Evolutionary conservation across 2,329 filamentous ascomycete species (phyloP).

Genomic region (Aspergillus amoenus): DNA sequence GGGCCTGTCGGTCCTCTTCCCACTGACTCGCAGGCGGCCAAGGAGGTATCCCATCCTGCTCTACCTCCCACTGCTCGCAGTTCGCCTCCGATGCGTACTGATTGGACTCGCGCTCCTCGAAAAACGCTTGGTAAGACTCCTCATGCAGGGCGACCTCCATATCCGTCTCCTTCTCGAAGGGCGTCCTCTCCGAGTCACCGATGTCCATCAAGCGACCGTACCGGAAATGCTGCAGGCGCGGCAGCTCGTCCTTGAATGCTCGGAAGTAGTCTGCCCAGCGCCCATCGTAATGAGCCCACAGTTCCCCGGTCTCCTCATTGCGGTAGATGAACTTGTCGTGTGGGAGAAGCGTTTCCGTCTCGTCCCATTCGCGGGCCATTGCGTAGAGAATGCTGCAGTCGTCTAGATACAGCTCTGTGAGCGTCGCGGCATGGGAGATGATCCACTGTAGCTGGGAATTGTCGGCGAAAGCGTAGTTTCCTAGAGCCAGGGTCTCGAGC

Average conservation of each 20-base stretch:
- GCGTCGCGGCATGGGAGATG: conserved; percentile 35
- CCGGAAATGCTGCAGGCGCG: neutral
- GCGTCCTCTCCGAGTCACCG: neutral
- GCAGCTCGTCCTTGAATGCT: neutral
- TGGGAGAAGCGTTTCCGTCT: neutral
- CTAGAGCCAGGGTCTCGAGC: conserved; percentile 42
- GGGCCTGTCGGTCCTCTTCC: conserved; percentile 18
- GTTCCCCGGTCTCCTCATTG: no score
- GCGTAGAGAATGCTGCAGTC: conserved; percentile 40
- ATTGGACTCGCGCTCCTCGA: conserved; percentile 19
- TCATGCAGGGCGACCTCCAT: conserved; percentile 15
- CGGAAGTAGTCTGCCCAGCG: conserved; percentile 1
- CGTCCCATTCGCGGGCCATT: neutral
- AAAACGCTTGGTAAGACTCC: conserved; percentile 21
- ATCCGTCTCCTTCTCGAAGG: conserved; percentile 20
- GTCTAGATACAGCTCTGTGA: conserved; percentile 46
- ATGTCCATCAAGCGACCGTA: conserved; percentile 12
- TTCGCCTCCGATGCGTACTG: conserved; percentile 16
- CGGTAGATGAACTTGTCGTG: neutral
- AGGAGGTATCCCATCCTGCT: neutral
- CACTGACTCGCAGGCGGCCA: neutral
- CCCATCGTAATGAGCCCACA: neutral
- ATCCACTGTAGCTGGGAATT: conserved; percentile 52
- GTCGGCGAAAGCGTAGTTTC: conserved; percentile 45
- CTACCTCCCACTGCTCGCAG: no score